phyloP scores from a whole-genome alignment of 202 grass and related monocot species.

The Musa balbisiana region DNA sequence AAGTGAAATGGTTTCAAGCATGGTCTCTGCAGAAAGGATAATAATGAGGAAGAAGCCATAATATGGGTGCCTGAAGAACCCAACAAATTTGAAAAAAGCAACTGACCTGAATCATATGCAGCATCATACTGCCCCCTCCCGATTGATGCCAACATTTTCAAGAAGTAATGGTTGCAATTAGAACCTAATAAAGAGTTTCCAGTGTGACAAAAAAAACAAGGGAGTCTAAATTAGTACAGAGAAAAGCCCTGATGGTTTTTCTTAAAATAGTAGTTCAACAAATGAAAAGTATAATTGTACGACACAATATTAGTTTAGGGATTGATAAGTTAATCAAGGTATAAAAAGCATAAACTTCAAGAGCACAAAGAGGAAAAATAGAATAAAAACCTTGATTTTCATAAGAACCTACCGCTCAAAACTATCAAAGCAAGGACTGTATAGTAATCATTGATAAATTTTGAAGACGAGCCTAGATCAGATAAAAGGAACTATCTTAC shows the following conservation, averaged over 20 bases:
- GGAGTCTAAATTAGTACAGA: conserved; percentile 15
- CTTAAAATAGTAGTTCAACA: not conserved
- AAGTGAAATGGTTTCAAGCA: no score
- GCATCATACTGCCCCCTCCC: conserved; percentile 78
- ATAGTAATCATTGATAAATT: no score
- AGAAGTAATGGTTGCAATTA: conserved; percentile 95
- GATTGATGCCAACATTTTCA: conserved; percentile 78
- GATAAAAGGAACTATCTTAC: no score
- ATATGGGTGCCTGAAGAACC: not conserved
- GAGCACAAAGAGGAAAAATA: no score
- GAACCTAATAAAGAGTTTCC: conserved; percentile 49
- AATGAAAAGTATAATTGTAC: not conserved
- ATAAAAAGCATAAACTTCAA: no score
- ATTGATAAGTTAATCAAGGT: no score
- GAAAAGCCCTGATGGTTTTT: not conserved
- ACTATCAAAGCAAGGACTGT: no score
- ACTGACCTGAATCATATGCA: conserved; percentile 59
- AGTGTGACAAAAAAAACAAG: conserved; percentile 11
- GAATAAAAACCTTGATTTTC: no score
- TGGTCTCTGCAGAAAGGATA: no score
- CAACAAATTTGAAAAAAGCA: not conserved
- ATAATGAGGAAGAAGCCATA: not conserved
- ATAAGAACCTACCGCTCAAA: no score
- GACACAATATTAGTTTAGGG: not conserved
- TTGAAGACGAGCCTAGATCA: no score